These are phyloP conservation scores for Cinchona pubescens DNA, from an alignment of 257 asterid genomes.

Conservation along the genomic window DNA sequence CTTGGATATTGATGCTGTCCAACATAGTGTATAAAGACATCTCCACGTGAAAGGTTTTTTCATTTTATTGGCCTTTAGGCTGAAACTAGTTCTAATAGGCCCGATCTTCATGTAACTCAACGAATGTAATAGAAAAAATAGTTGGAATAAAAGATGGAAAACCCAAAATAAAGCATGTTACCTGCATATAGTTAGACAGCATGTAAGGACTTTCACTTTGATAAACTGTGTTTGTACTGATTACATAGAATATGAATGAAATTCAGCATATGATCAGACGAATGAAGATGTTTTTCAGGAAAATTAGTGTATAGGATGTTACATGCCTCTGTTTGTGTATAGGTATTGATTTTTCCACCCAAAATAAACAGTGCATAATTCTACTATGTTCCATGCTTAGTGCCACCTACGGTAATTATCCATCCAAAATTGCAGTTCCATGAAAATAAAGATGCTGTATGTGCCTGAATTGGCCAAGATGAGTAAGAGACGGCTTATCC, in stretches of 20 bases:
- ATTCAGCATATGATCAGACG: not conserved
- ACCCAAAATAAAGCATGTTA: no score
- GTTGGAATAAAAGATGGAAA: not conserved
- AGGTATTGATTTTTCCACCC: not conserved
- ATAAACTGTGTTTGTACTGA: not conserved
- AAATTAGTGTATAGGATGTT: not conserved
- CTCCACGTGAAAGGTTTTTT: not conserved
- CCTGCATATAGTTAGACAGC: no score
- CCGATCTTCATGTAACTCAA: not conserved
- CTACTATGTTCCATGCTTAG: not conserved
- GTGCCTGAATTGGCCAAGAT: not conserved
- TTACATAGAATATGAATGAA: not conserved
- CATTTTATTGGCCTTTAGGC: not conserved
- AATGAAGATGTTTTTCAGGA: not conserved
- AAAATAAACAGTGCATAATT: not conserved
- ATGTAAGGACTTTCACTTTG: not conserved
- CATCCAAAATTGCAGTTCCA: not conserved
- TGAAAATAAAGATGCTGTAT: not conserved
- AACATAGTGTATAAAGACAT: no score
- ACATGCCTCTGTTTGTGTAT: not conserved
- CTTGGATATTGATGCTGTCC: not conserved
- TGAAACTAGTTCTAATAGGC: not conserved
- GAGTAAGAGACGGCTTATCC: not conserved
- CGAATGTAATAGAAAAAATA: not conserved
- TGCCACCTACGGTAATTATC: not conserved